Evolutionary conservation across 495 filamentous ascomycete species (phyloP).

Genomic region (Daldinia childiae): DNA sequence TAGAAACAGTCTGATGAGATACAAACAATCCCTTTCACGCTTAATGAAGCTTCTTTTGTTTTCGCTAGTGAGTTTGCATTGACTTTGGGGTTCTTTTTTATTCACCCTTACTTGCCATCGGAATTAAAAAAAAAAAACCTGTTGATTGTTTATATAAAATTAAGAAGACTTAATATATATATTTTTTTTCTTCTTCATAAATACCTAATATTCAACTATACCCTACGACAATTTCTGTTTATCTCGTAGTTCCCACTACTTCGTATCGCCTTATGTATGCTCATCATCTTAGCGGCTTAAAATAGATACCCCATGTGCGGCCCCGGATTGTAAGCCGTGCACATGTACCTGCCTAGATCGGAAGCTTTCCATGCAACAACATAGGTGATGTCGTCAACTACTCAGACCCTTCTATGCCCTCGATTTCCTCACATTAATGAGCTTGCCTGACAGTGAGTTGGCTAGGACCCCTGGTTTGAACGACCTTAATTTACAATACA

Average conservation of each 20-base stretch:
- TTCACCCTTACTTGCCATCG: neutral
- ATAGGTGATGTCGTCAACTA: neutral
- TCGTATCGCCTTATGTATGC: neutral
- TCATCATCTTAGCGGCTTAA: conserved; percentile 1
- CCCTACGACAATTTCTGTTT: conserved; percentile 4
- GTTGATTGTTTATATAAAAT: neutral
- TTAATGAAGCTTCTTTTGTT: neutral
- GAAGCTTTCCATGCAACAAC: neutral
- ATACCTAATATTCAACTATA: neutral
- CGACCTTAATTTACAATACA: neutral
- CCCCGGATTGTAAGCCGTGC: neutral
- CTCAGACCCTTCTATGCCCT: too few species aligned
- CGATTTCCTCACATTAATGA: conserved; percentile 3
- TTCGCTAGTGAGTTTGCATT: neutral
- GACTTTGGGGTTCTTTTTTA: neutral
- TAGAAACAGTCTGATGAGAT: neutral
- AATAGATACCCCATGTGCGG: neutral
- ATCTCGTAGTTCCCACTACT: conserved; percentile 6
- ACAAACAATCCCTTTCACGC: neutral
- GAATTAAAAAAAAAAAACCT: neutral
- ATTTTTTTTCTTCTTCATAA: too few species aligned
- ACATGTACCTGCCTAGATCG: neutral
- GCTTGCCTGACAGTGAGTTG: neutral
- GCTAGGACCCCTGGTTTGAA: neutral
- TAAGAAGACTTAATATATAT: too few species aligned